Conservation (phyloP, 768 basidiomycete species). For the Rossbeevera mucosa region DNA sequence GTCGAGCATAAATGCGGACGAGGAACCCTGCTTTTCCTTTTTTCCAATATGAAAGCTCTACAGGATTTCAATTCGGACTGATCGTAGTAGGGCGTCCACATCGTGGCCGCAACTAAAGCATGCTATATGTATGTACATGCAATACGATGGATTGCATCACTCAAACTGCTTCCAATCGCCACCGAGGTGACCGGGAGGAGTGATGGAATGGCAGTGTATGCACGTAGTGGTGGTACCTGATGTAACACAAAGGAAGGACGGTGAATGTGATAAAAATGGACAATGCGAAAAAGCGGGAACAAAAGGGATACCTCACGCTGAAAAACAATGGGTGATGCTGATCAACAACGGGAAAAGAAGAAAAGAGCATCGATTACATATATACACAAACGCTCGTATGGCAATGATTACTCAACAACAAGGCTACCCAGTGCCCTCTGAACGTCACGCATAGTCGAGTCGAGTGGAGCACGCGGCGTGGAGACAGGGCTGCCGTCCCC, state of each 20-base stretch:
- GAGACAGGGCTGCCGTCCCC: slow-evolving; percentile 31
- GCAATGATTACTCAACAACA: slow-evolving; percentile 57
- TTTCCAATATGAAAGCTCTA: slow-evolving; percentile 1
- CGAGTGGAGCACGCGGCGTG: slow-evolving; percentile 38
- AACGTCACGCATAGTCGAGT: slow-evolving; percentile 59
- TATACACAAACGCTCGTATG: slow-evolving; percentile 9
- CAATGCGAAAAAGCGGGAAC: slow-evolving; percentile 11
- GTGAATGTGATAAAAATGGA: slow-evolving; percentile 17
- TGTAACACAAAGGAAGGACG: slow-evolving; percentile 27
- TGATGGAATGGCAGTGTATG: slow-evolving; percentile 19
- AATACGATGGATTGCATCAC: not conserved
- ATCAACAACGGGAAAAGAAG: slow-evolving; percentile 8
- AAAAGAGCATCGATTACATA: slow-evolving; percentile 19
- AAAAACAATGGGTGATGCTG: slow-evolving; percentile 16
- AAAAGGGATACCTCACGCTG: slow-evolving; percentile 7
- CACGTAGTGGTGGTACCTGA: slow-evolving; percentile 24
- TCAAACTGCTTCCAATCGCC: not conserved
- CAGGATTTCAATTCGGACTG: slow-evolving; percentile 9
- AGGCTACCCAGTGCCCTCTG: slow-evolving; percentile 75
- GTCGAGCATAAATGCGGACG: slow-evolving; percentile 14
- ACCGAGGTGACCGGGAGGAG: slow-evolving; percentile 1
- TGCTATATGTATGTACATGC: slow-evolving; percentile 2
- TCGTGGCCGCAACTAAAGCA: slow-evolving; percentile 11
- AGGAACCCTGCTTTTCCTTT: slow-evolving; percentile 13
- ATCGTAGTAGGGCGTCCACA: not conserved